These are phyloP conservation scores for Tillandsia leiboldiana DNA, from an alignment of 176 grass and related monocot genomes.

Conservation along the genomic window DNA sequence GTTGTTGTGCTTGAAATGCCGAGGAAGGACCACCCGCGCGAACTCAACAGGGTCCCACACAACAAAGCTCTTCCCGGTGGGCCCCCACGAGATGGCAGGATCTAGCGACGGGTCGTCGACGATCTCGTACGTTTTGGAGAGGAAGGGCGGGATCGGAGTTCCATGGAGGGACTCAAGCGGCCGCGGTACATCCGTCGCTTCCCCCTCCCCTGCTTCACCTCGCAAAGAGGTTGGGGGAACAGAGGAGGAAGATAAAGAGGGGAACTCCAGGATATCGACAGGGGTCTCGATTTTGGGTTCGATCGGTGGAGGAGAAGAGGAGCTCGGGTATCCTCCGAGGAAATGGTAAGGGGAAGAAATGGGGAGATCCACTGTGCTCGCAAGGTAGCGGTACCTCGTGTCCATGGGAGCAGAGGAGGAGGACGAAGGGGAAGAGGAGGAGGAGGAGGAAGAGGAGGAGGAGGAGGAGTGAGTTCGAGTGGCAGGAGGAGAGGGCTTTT, in stretches of 20 bases:
- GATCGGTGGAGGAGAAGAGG: neutral
- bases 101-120: conserved; percentile 60
- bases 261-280: neutral
- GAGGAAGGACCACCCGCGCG: conserved; percentile 53
- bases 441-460: neutral
- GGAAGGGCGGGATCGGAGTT: conserved; percentile 57
- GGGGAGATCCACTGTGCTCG: no score
- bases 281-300: neutral
- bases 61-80: conserved; percentile 71
- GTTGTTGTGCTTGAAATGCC: conserved; percentile 54
- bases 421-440: neutral
- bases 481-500: neutral
- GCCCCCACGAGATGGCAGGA: conserved; percentile 66
- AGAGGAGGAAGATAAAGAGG: conserved; percentile 20
- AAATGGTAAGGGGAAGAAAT: neutral
- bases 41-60: conserved; percentile 72
- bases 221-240: conserved; percentile 1
- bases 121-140: conserved; percentile 89
- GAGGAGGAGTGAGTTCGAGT: neutral
- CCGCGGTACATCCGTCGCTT: conserved; percentile 23
- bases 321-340: neutral
- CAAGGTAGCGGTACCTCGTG: conserved; percentile 1
- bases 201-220: neutral
- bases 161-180: conserved; percentile 67
- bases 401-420: conserved; percentile 15